Base-by-base conservation (phyloP, 495 filamentous ascomycete genomes). In the Hypoxylon rickii region DNA sequence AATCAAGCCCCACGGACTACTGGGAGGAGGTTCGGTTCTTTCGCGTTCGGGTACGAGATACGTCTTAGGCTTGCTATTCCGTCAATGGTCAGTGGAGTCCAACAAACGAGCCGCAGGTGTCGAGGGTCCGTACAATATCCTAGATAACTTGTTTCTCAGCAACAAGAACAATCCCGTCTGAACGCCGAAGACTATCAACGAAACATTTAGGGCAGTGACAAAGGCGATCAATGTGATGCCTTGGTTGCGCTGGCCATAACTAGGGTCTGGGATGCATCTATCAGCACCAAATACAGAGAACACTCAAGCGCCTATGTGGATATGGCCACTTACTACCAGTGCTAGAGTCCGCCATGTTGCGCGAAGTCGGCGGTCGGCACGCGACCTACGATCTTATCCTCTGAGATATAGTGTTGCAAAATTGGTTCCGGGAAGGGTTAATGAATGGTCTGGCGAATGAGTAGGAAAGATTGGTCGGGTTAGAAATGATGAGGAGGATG, bases 1-100 rank as follows among this genome's bases (percentile, higher is more conserved):
- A 32, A 92, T 68, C 81, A 92, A 87, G 51, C 75, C 78, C 62
- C 85, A 85, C n/a, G 87, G 76, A 15, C 83, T 90, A 43, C 79
- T 70, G 3, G 88, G 87, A 8, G 90, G 89, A 5, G 86, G 74
- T 31, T 84, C 75, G 13, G 88, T 90, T 56, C 89, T 84, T 73
- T 93, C 90, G 72, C 86, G 85, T 71, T 95, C 88, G 10, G 92
- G 89, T 5, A 97, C 93, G 13, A 97, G 81, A 66, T 90, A 97
- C 7, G 92, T 95, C 73, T 91, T 87, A 0, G 92, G 92, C 76
- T 88, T 86, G 66, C 86, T 91, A 61, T 19, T 19, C 26, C 37
- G 39, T 5, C 36, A 58, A n/a, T 26, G 37, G 5, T 4, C 33
- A 58, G 13, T 34, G 37, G 5, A 1, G 13, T 69, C 56, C 13